These are phyloP conservation scores for Thelonectria rubi DNA, from an alignment of 2,329 filamentous ascomycete genomes.

Conservation along the genomic window DNA sequence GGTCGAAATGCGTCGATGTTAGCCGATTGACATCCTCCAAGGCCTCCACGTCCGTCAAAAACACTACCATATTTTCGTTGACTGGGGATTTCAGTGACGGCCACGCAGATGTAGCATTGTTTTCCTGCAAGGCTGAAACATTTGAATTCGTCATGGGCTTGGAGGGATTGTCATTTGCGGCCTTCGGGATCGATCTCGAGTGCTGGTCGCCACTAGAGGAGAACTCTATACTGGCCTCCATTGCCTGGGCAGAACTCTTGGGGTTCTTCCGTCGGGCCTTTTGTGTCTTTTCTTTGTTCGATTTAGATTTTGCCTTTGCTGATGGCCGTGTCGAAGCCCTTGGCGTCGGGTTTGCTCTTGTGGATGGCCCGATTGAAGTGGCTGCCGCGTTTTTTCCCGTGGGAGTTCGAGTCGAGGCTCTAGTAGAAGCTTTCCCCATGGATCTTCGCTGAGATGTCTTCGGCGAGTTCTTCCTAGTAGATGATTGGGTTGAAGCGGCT, in stretches of 20 bases:
- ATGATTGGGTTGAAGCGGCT: too few species aligned
- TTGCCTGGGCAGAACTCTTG: neutral
- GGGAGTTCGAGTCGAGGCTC: neutral
- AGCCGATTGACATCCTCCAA: constrained; percentile 40
- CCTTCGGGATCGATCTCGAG: neutral
- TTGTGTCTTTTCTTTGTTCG: neutral
- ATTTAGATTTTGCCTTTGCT: neutral
- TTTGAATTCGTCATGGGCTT: neutral
- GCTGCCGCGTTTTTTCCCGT: neutral
- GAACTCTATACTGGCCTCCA: neutral
- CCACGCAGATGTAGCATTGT: neutral
- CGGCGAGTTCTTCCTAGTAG: too few species aligned
- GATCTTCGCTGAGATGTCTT: too few species aligned
- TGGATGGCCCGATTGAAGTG: neutral
- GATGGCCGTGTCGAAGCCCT: neutral
- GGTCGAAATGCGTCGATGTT: constrained; percentile 44
- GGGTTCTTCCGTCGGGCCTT: neutral
- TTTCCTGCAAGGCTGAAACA: neutral
- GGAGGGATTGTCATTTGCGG: neutral
- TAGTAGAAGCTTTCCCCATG: too few species aligned
- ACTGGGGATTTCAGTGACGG: too few species aligned
- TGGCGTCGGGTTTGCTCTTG: neutral
- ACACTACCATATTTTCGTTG: constrained; percentile 21
- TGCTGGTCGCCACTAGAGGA: neutral
- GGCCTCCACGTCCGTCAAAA: constrained; percentile 39